Evolutionary conservation across 352 stramenopile genomes (phyloP), one percentile per base, ranked within the genome.

Genomic region (Lagenidium sp.): DNA sequence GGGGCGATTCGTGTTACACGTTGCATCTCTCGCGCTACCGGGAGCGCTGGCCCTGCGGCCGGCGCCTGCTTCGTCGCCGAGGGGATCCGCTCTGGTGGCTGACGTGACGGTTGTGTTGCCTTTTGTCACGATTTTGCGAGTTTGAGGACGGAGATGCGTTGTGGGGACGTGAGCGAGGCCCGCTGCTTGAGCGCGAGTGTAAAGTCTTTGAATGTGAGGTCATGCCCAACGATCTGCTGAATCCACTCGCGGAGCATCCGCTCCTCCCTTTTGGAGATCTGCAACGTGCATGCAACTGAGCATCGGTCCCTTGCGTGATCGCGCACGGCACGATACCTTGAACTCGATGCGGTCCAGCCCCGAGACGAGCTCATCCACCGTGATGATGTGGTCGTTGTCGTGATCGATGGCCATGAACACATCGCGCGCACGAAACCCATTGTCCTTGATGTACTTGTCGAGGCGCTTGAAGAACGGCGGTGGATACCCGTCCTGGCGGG

Each of bases 151-250:
- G 63, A 74, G 30, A 74, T 51, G 4, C 60, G 59, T 37, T 70
- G 61, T 2, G 63, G 54, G 4, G 67, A 69, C 36, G 63, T 70
- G 25, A 68, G 57, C n/a, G 67, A 68, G 24, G 66, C 63, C 30
- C 67, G 67, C 31, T 76, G 67, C 52, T 79, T 79, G 34, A 79
- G 57, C 31, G 67, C 67, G 10, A 79, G 60, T 16, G 57, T 53
- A 31, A 79, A 79, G 21, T 75, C 66, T 44, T 79, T 79, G 53
- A 79, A 79, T 19, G 63, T 60, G 22, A 80, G 48, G n/a, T 64
- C 58, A 43, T 76, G 60, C 29, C 49, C 57, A n/a, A 67, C 63
- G 39, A 72, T 58, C 24, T 75, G 51, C 39, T 57, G 38, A 57
- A 80, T 73, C 64, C 64, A 80, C 16, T 71, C 58, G 23, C 47